Evolutionary conservation across 441 rosid genomes (phyloP).

Genomic region (Isatis lusitanica): DNA sequence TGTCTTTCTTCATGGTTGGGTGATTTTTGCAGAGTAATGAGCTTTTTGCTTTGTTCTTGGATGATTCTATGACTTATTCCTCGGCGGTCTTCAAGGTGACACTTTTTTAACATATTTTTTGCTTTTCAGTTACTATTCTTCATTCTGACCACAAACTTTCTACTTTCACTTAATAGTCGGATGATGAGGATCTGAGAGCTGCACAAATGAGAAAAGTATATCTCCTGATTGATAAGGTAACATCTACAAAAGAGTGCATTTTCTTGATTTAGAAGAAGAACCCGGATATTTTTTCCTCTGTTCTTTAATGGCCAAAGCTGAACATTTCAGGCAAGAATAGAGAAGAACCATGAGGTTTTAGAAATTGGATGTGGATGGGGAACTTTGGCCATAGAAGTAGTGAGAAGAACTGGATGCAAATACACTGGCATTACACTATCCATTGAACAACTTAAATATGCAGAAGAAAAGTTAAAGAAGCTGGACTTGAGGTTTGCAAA

Average conservation of each 20-base stretch:
- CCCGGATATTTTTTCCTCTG: neutral
- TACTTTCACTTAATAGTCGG: conserved; percentile 37
- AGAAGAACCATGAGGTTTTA: conserved; percentile 63
- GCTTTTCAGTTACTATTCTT: neutral
- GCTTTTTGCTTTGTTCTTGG: conserved; percentile 76
- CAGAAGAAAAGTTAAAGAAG: conserved; percentile 67
- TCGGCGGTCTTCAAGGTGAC: conserved; percentile 77
- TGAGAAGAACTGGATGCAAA: conserved; percentile 74
- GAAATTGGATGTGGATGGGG: conserved; percentile 97
- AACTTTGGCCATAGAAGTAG: conserved; percentile 75
- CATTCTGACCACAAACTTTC: neutral
- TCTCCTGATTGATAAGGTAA: conserved; percentile 69
- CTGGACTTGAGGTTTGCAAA: conserved; percentile 67
- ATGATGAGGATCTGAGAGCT: conserved; percentile 57
- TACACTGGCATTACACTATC: conserved; percentile 81
- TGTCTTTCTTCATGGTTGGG: neutral
- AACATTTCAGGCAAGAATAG: conserved; percentile 57
- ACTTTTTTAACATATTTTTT: neutral
- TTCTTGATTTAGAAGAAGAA: neutral
- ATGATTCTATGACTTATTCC: conserved; percentile 91
- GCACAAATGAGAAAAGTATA: conserved; percentile 78
- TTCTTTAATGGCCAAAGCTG: neutral
- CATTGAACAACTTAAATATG: conserved; percentile 66
- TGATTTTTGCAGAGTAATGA: conserved; percentile 63
- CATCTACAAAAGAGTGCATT: neutral